Evolutionary conservation across 1,139 yeast species (phyloP).

Genomic region (Debaryomyces fabryi): DNA sequence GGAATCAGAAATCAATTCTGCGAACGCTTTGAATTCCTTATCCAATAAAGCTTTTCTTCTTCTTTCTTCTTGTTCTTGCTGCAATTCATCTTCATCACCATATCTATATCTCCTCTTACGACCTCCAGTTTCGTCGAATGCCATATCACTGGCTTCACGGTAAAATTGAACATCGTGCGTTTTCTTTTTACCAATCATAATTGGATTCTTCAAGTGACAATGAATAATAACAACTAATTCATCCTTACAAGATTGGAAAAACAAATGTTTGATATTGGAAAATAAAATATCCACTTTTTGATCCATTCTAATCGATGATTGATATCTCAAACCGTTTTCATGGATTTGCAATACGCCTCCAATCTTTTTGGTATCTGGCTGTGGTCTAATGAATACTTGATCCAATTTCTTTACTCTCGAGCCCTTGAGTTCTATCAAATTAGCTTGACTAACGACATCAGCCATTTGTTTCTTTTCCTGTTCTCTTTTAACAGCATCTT

Average conservation of each 20-base stretch:
- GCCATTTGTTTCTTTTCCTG: conserved; percentile 90
- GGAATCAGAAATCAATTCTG: conserved; percentile 88
- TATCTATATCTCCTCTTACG: conserved; percentile 86
- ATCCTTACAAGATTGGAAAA: conserved; percentile 95
- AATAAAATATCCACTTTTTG: conserved; percentile 87
- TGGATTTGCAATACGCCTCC: conserved; percentile 92
- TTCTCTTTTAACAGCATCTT: conserved; percentile 88
- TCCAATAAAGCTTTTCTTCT: conserved; percentile 87
- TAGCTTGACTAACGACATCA: conserved; percentile 93
- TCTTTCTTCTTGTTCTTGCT: conserved; percentile 98
- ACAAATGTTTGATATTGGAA: conserved; percentile 87
- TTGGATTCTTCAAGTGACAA: conserved; percentile 88
- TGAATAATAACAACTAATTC: conserved; percentile 92
- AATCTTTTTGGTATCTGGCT: conserved; percentile 92
- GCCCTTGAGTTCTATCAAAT: conserved; percentile 73
- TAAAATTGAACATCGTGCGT: conserved; percentile 95
- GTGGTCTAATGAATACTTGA: conserved; percentile 89
- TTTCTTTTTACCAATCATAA: conserved; percentile 94
- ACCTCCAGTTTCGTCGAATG: conserved; percentile 97
- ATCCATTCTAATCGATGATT: conserved; percentile 78
- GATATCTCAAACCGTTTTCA: conserved; percentile 94
- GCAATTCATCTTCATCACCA: conserved; percentile 98
- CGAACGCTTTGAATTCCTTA: conserved; percentile 87
- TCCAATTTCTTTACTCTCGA: conserved; percentile 86
- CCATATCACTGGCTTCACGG: conserved; percentile 95